Evolutionary conservation across 176 grass and related monocot genomes (phyloP), one percentile per base, ranked within the genome.

Genomic region (Puccinellia tenuiflora): DNA sequence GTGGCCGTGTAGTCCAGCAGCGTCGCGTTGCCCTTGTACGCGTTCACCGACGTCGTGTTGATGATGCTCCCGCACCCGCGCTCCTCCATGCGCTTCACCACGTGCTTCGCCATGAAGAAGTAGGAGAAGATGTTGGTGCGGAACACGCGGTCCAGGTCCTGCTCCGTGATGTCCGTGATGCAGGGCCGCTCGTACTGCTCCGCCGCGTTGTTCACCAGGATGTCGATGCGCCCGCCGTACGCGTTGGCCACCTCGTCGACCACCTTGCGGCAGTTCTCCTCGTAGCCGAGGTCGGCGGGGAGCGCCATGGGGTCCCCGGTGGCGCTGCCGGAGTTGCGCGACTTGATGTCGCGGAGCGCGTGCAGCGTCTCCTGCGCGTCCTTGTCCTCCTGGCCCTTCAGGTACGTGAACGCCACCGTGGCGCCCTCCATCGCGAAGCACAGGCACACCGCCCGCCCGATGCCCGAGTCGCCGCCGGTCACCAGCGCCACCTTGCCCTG

Each of bases 1-100:
- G 88, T 98, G n/a, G 95, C 65, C 84, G 95, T 94, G 92, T 98
- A 98, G 82, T 98, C 95, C 13, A 98, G 76, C 51, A 98, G 84
- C 70, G 74, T 88, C 14, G 74, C 64, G 74, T 98, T 87, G 0
- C 95, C 95, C 85, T 88, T 98, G 95, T 98, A 98, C 28, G 92
- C 95, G 70, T 91, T 93, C 20, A 98, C 61, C 0, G 92, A 97
- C 3, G 95, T 73, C 20, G 95, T 97, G 92, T 97, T 97, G 79
- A 97, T 91, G 75, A 97, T 80, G 81, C 81, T 82, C 60, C 60
- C 60, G 14, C 14, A 0, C 2, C 59, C 59, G 26, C 26, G 60
- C 60, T 31, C 28, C 60, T 63, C 30, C 92, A 97, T 92, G 56
- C 42, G 40, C 81, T 39, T 77, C 86, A 94, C 9, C 0, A 76